These are phyloP conservation scores for Hevea brasiliensis DNA, from an alignment of 345 rosid species.

Conservation along the genomic window DNA sequence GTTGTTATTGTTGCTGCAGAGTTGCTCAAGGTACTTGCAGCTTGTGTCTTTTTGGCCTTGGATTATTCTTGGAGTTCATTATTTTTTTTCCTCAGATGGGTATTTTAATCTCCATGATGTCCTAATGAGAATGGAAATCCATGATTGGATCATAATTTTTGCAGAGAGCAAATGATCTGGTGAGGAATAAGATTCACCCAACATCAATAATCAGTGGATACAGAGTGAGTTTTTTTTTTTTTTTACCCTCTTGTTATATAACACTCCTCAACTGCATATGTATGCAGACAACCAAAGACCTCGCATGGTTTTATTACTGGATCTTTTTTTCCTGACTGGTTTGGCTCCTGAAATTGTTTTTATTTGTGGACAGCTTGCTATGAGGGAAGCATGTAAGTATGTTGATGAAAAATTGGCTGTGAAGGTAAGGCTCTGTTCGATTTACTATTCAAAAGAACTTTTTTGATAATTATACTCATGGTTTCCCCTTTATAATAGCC, in stretches of 20 bases:
- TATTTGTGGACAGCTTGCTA: slow-evolving; percentile 68
- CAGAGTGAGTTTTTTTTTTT: slow-evolving; percentile 53
- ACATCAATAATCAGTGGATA: slow-evolving; percentile 95
- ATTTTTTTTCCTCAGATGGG: neutral
- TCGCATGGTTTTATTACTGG: neutral
- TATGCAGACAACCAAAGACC: no score
- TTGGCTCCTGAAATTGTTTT: slow-evolving; percentile 2
- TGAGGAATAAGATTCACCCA: slow-evolving; percentile 96
- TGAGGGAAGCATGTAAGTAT: slow-evolving; percentile 97
- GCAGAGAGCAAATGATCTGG: slow-evolving; percentile 94
- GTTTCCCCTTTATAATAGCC: no score
- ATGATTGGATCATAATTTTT: slow-evolving; percentile 17
- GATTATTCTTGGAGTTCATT: neutral
- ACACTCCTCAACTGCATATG: neutral
- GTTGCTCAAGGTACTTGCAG: slow-evolving; percentile 59
- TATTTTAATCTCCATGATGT: neutral
- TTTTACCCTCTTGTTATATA: neutral
- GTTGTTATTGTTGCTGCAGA: slow-evolving; percentile 95
- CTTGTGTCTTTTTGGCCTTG: neutral
- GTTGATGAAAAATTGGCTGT: slow-evolving; percentile 84
- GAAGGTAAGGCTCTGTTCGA: slow-evolving; percentile 46
- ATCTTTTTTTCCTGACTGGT: neutral
- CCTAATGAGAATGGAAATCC: neutral
- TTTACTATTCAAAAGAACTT: neutral
- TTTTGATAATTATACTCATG: neutral